A percentile compares a stretch with the other conserved stretches of the same genome.
Evolutionary conservation across 306 rosid species (phyloP).

Genomic region (Rosa rugosa): DNA sequence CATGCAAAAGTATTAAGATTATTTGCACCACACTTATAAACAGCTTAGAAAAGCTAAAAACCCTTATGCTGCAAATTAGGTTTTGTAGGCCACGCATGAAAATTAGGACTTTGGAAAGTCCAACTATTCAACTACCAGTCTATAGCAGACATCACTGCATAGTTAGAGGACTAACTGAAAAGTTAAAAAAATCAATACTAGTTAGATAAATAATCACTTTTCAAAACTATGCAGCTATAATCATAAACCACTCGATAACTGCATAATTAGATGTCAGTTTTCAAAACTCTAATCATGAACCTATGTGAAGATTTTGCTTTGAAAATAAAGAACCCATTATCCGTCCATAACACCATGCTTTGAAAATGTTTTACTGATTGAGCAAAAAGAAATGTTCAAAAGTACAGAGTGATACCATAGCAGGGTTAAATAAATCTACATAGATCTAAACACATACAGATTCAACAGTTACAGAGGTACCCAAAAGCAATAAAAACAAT

Average conservation of each 20-base stretch:
- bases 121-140: background rate
- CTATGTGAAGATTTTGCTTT: background rate
- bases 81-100: background rate
- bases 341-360: background rate
- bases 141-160: background rate
- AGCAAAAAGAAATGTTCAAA: background rate
- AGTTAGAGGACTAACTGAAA: background rate
- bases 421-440: background rate
- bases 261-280: background rate
- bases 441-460: background rate
- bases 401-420: background rate
- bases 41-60: background rate
- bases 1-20: background rate
- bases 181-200: background rate
- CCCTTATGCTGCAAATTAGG: background rate
- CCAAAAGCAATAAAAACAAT: slow-evolving; percentile 2
- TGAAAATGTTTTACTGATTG: background rate
- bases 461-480: background rate
- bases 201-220: background rate
- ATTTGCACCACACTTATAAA: background rate
- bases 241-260: background rate
- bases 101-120: background rate
- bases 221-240: background rate
- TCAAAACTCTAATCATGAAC: background rate
- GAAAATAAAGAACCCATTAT: background rate